Base-by-base conservation (phyloP, 306 rosid species). In the Lotus japonicus region DNA sequence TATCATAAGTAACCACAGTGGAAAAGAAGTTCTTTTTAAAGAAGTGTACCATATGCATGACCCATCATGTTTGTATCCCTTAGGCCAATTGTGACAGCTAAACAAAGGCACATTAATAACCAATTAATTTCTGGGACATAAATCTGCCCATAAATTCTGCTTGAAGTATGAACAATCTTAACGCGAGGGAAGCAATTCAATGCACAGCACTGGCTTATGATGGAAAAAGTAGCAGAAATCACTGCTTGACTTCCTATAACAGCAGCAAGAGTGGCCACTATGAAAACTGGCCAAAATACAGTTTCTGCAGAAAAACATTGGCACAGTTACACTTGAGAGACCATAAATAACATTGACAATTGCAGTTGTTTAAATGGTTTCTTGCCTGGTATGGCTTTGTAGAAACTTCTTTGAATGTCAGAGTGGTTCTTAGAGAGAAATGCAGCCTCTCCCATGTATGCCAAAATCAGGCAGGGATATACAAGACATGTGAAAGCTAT, bases 371-470 rank as follows among this genome's bases (percentile, higher is more conserved):
- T 5, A 51, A 42, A 71, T 44, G 44, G 53, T 13, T 68, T 53
- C 80, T 68, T 69, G 44, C 80, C 80, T 61, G 80, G 80, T 68
- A 76, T 76, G 65, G 80, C 75, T 68, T 53, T 76, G 60, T 90
- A 88, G 80, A 90, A 90, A 69, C 95, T 80, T 14, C 70, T 64
- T 42, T 75, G 81, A 70, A 26, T 78, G 60, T 79, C 75, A 42
- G 80, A 72, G 76, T 90, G 92, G 80, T 90, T 73, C 6, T 76
- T 78, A 2, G 92, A 88, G 64, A 88, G 83, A 79, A 84, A 90
- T 33, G 97, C 97, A 71, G 97, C 97, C 79, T 90, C 90, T 19
- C 97, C 97, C 95, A 88, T 86, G 43, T 90, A 90, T 57, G 95
- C 95, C 81, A 88, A 71, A 70, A 90, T 86, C 64, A 90, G 95